Conservation (phyloP, 345 rosid genomes). For the Salix koriyanagi region DNA sequence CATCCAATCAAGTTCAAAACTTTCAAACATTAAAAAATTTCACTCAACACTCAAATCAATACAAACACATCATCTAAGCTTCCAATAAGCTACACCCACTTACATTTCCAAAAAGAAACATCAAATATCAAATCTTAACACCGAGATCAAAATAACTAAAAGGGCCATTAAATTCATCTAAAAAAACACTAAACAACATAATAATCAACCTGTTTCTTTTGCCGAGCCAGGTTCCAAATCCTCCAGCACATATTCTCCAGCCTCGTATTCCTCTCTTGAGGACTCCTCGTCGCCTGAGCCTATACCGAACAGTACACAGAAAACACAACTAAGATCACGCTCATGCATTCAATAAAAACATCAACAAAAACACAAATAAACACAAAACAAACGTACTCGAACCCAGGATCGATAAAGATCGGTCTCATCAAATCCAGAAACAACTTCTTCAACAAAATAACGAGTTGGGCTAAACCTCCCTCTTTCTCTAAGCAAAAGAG, state of each 20-base stretch:
- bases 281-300: conserved; percentile 98
- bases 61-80: neutral
- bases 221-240: conserved; percentile 99
- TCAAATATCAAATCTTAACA: neutral
- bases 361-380: neutral
- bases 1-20: neutral
- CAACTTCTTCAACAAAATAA: conserved; percentile 94
- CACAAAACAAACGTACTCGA: conserved; percentile 31
- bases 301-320: conserved; percentile 7
- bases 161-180: neutral
- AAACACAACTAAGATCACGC: neutral
- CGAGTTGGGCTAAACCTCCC: conserved; percentile 96
- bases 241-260: conserved; percentile 99
- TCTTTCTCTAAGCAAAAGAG: conserved; percentile 83
- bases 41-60: neutral
- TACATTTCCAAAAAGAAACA: neutral
- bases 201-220: conserved; percentile 80
- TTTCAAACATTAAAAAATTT: neutral
- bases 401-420: conserved; percentile 95
- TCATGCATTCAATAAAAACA: neutral
- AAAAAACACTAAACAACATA: neutral
- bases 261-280: conserved; percentile 95
- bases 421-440: conserved; percentile 94
- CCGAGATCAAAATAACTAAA: neutral
- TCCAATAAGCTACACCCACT: neutral